Base-by-base conservation (phyloP, 345 rosid species). In the Gynandropsis gynandra region DNA sequence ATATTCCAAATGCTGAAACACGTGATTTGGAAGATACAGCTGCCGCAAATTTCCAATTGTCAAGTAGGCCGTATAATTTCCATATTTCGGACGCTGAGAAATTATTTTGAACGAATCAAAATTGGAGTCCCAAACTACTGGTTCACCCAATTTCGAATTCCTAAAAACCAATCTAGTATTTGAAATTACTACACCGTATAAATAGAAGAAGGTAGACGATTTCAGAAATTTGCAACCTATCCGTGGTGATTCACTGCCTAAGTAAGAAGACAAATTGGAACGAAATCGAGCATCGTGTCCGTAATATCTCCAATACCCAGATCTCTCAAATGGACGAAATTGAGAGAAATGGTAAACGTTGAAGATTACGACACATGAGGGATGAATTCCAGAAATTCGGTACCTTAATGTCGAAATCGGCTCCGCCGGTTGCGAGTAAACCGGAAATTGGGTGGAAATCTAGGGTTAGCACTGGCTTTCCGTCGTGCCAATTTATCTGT, bases 351-450 rank as follows among this genome's bases (percentile, higher is more conserved):
- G 8, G 12, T 15, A 21, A 10, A 4, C 4, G 34, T 21, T 9
- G 40, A 0, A 18, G 40, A 19, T 42, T 50, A 0, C n/a, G n/a
- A 42, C n/a, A 18, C 42, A 6, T 16, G n/a, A 11, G 16, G n/a
- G n/a, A 11, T 0, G 17, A 20, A 29, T 20, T 10, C 16, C 7
- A 2, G 13, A 50, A 32, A 16, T 5, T 10, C 24, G 2, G 14
- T 9, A 84, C 98, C 89, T 90, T 90, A 77, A 90, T 76, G 50
- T 90, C 98, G 66, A 52, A 82, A 71, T 90, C 98, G 66, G 98
- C 95, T 56, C 98, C 98, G 67, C 89, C 96, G 64, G 95, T 83
- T 74, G 98, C 98, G 41, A 90, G 98, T 58, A 80, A 70, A 33
- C 92, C 85, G 51, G 95, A 80, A 48, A 70, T 51, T 1, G 92